Evolutionary conservation across 768 basidiomycete species (phyloP).

Genomic region (Harrya chromipes): DNA sequence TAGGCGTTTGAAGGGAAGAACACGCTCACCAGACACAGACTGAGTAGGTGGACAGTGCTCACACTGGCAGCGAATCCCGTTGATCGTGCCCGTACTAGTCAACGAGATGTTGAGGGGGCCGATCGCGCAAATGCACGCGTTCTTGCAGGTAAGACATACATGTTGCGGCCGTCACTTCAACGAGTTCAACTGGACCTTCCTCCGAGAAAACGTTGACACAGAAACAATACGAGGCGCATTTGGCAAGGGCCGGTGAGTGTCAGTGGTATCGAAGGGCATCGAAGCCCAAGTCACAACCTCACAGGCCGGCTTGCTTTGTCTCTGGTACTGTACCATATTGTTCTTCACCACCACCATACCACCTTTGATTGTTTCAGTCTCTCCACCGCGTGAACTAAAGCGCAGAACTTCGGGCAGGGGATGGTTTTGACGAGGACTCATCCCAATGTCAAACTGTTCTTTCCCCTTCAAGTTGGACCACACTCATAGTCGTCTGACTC

Average conservation of each 20-base stretch:
- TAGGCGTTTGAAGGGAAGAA: slow-evolving; percentile 77
- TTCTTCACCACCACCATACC: slow-evolving; percentile 4
- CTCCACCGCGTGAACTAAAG: background rate
- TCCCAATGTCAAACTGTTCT: background rate
- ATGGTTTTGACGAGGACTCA: background rate
- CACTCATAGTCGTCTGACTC: background rate
- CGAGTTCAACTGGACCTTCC: background rate
- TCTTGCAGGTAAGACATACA: slow-evolving; percentile 65
- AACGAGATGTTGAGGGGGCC: slow-evolving; percentile 62
- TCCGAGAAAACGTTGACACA: slow-evolving; percentile 72
- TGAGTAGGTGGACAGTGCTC: slow-evolving; percentile 44
- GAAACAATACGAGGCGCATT: slow-evolving; percentile 56
- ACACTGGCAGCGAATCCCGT: background rate
- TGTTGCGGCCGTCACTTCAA: background rate
- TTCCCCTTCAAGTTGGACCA: slow-evolving; percentile 13
- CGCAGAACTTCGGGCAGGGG: background rate
- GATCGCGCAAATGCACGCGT: slow-evolving; percentile 84
- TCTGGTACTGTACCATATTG: background rate
- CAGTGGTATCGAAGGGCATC: no score
- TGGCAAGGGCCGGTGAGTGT: slow-evolving; percentile 33
- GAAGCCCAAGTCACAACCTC: no score
- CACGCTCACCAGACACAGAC: slow-evolving; percentile 69
- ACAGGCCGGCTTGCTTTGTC: background rate
- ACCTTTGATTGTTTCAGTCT: no score
- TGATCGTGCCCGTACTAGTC: slow-evolving; percentile 11